These are phyloP conservation scores for Aspergillus biplanus DNA, from an alignment of 495 filamentous ascomycete species.

Conservation along the genomic window DNA sequence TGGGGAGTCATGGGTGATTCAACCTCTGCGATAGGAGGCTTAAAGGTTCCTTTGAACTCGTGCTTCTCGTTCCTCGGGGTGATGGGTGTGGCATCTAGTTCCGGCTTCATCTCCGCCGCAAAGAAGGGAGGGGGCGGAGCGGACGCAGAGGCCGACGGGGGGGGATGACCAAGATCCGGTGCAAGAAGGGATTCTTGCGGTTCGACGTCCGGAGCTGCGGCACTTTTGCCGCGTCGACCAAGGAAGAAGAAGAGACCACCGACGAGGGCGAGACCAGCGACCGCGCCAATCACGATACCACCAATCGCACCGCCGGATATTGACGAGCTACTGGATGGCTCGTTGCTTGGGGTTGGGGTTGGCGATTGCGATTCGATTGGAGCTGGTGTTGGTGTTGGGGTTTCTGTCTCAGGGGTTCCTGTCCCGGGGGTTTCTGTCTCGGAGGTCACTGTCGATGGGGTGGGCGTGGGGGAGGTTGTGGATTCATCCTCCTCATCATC, in stretches of 20 bases:
- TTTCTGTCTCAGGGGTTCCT: background rate
- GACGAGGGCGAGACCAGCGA: background rate
- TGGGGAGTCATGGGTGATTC: background rate
- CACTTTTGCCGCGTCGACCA: conserved; percentile 1
- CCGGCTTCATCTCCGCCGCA: background rate
- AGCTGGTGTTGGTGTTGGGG: background rate
- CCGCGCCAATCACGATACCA: conserved; percentile 7
- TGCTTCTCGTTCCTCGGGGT: background rate
- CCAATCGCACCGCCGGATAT: conserved; percentile 2
- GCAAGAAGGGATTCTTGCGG: background rate
- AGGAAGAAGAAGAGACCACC: conserved; percentile 14
- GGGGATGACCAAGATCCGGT: background rate
- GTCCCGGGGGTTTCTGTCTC: background rate
- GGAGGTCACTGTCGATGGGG: background rate
- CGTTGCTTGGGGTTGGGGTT: background rate
- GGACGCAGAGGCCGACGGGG: background rate
- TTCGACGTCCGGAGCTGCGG: background rate
- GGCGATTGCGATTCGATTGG: background rate
- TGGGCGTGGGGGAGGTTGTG: background rate
- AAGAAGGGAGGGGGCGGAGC: background rate
- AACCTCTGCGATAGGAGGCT: background rate
- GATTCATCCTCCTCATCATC: background rate
- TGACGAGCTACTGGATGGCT: background rate
- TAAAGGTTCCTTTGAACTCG: background rate
- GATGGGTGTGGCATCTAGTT: background rate